Evolutionary conservation across 345 rosid species (phyloP), one percentile per base, ranked within the genome.

Genomic region (Eucalyptus globulus): DNA sequence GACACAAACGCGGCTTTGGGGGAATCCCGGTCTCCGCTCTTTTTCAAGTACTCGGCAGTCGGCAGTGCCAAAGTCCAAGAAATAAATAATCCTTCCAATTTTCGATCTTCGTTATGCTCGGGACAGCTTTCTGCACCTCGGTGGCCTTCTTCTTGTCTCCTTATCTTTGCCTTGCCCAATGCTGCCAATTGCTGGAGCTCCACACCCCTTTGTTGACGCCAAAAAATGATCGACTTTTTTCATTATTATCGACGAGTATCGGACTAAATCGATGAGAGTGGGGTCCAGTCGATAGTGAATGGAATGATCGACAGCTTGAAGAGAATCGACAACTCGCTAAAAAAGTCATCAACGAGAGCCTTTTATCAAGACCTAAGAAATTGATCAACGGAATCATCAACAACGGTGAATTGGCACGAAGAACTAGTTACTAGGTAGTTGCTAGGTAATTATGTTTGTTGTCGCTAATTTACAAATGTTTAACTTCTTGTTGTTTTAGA

Each of bases 361-460:
- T 56, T 56, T 56, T 24, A 24, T 2, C 62, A 24, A 56, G 29
- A 24, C 1, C 29, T 24, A 26, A 56, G 29, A 56, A 24, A 56
- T 24, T 22, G 13, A 24, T 56, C 29, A 1, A 56, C 3, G 1
- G 11, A 56, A 24, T 26, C 12, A 56, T 56, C 6, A 0, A 2
- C 6, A 56, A 0, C 0, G 3, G 12, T 24, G 6, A 10, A 56
- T 56, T 0, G 2, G 2, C 62, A 5, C 14, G 6, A 24, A 24
- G 2, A 56, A 0, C 0, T 56, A 56, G 6, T 26, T 56, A 6
- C 29, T 22, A 53, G 29, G 29, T 56, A 56, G 27, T 56, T 56
- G 1, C 27, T 22, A 53, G 29, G 29, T 56, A 56, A 13, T 56
- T 56, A 1, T 56, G 62, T 24, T 56, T 5, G 6, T 24, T 56